Percentiles rank a stretch among this genome's conserved stretches.
Conservation (phyloP, 768 basidiomycete genomes). For the Porpolomopsis calyptriformis region DNA sequence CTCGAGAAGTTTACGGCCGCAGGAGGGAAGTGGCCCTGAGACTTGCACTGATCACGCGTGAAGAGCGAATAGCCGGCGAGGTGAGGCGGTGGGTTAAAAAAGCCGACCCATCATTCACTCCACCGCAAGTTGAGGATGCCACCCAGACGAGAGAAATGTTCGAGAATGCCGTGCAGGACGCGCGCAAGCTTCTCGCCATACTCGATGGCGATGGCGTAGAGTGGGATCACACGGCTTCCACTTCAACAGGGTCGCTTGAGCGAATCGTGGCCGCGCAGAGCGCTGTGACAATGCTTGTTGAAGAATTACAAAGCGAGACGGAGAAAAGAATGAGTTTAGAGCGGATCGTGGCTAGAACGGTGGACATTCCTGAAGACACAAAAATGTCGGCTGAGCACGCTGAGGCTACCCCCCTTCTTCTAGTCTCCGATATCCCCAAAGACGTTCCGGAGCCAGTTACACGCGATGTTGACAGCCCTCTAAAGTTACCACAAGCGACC, state of each 20-base stretch:
- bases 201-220: constrained; percentile 17
- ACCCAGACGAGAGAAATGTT: background rate
- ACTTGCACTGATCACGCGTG: constrained; percentile 51
- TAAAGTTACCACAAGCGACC: no score
- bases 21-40: constrained; percentile 59
- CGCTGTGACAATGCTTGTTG: constrained; percentile 40
- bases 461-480: no score
- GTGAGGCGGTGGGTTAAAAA: constrained; percentile 47
- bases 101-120: constrained; percentile 32
- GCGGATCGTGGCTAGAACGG: constrained; percentile 16
- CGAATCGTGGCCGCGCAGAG: constrained; percentile 40
- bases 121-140: background rate
- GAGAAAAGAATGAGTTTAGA: constrained; percentile 38
- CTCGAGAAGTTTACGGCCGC: constrained; percentile 62
- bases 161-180: constrained; percentile 18
- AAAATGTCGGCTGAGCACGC: background rate
- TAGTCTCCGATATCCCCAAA: no score
- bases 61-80: constrained; percentile 47
- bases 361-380: constrained; percentile 2
- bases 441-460: no score
- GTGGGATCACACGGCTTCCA: constrained; percentile 12
- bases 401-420: background rate
- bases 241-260: constrained; percentile 38
- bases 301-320: constrained; percentile 49
- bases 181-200: constrained; percentile 17